Conservation (phyloP, 2,329 filamentous ascomycete genomes). For the Grosmannia penicillata region DNA sequence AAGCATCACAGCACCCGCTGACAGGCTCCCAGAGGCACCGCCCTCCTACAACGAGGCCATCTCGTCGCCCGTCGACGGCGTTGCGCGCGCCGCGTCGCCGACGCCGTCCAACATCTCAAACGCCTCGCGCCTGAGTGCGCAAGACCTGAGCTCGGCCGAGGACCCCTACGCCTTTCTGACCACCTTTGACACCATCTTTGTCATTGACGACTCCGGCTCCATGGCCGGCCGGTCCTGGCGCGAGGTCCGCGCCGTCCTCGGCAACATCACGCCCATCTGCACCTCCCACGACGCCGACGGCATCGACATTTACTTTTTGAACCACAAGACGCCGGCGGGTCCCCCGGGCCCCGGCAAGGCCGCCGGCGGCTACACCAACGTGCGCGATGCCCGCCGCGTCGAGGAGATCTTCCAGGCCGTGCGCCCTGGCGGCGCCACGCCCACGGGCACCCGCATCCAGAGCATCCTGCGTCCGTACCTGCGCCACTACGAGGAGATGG, state of each 20-base stretch:
- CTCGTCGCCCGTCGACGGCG: not conserved
- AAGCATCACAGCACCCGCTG: not conserved
- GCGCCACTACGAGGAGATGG: conserved; percentile 26
- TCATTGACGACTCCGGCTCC: conserved; percentile 84
- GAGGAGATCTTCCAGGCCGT: conserved; percentile 56
- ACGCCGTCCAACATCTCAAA: conserved; percentile 11
- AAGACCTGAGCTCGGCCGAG: conserved; percentile 30
- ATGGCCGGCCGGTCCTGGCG: conserved; percentile 69
- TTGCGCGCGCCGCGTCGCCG: conserved; percentile 9
- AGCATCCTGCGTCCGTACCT: conserved; percentile 64
- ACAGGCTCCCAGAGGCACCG: conserved; percentile 14
- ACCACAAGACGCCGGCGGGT: conserved; percentile 36
- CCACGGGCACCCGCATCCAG: conserved; percentile 57
- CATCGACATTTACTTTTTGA: conserved; percentile 85
- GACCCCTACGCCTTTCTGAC: conserved; percentile 63
- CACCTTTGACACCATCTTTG: conserved; percentile 73
- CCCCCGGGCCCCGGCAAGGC: conserved; percentile 19
- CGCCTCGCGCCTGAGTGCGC: conserved; percentile 5
- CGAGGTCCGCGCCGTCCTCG: conserved; percentile 56
- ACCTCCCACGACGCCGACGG: conserved; percentile 67
- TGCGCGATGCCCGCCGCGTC: conserved; percentile 44
- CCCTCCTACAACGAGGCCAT: conserved; percentile 19
- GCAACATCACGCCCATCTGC: conserved; percentile 68
- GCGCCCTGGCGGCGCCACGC: conserved; percentile 51
- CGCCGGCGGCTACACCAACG: conserved; percentile 45